These are phyloP conservation scores for Batrachochytrium dendrobatidis DNA, from an alignment of 371 early-diverging fungal species.

Conservation along the genomic window DNA sequence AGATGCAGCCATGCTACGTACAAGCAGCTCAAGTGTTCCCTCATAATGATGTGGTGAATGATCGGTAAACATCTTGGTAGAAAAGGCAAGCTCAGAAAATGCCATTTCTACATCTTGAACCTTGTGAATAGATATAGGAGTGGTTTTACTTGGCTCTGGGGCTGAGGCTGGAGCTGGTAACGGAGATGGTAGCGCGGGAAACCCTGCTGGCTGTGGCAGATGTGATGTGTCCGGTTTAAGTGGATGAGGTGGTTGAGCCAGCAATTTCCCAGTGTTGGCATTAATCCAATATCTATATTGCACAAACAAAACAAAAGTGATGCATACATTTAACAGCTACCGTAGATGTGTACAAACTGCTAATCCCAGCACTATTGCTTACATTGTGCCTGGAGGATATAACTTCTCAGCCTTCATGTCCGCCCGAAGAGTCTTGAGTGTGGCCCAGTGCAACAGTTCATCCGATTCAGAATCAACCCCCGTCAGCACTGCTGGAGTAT, in stretches of 20 bases:
- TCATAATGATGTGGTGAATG: constrained; percentile 28
- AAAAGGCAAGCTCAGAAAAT: constrained; percentile 27
- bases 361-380: constrained; percentile 1
- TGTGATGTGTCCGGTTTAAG: background rate
- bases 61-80: constrained; percentile 27
- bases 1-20: too few species aligned
- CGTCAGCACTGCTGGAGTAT: background rate
- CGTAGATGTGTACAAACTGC: constrained; percentile 5
- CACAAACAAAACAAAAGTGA: background rate
- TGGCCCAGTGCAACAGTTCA: constrained; percentile 30
- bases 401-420: constrained; percentile 32
- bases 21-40: constrained; percentile 4
- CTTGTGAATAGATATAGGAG: constrained; percentile 16
- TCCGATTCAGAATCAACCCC: too few species aligned
- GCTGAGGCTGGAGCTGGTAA: background rate
- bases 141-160: constrained; percentile 2
- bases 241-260: background rate
- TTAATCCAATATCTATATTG: constrained; percentile 21
- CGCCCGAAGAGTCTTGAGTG: constrained; percentile 22
- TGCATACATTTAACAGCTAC: constrained; percentile 4
- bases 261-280: constrained; percentile 4
- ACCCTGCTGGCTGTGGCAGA: background rate
- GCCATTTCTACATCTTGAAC: constrained; percentile 29
- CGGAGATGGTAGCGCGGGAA: background rate
- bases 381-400: constrained; percentile 31